Evolutionary conservation across 2,329 filamentous ascomycete species (phyloP), one percentile per base, ranked within the genome.

Genomic region (Metarhizium guizhouense): DNA sequence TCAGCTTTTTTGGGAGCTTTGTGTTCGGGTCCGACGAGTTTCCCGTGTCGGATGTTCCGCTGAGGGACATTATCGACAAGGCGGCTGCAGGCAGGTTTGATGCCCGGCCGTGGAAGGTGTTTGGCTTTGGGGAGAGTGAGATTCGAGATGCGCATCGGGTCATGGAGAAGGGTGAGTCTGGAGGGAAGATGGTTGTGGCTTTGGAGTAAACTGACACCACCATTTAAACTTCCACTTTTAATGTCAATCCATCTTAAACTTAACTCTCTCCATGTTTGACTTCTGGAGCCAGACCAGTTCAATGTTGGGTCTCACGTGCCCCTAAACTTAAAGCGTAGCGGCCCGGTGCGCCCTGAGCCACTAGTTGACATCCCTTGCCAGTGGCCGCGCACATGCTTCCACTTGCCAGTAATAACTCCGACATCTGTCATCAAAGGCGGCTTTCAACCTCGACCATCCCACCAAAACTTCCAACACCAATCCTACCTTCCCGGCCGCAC

Each of bases 1-100:
- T 76, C 55, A 75, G 69, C 56, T 65, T 76, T 34, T 76, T 75
- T 60, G 67, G 69, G 6, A 75, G 72, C 56, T 69, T 68, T 52
- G 68, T 69, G 3, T 62, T 75, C 40, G 72, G 67, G 5, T 65
- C 53, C 2, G 57, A 59, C 0, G 70, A 67, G 16, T 74, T 74
- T 52, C 68, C 72, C 6, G 51, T 75, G 34, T 68, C 67, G 0
- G 63, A 62, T 20, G 65, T 75, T n/a, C 72, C 71, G 6, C 57
- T 76, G 36, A 65, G 67, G 43, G 65, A 68, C 4, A 73, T 75
- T 56, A 65, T 72, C 6, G 51, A 58, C 18, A 71, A 69, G 60
- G 66, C 73, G 51, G 71, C 67, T n/a, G 59, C 64, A 6, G 65
- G 67, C 1, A 63, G 58, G 40, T 71, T 66, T 60, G 62, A 70